phyloP scores from a whole-genome alignment of 129 eudicot species.

The Saposhnikovia divaricata region DNA sequence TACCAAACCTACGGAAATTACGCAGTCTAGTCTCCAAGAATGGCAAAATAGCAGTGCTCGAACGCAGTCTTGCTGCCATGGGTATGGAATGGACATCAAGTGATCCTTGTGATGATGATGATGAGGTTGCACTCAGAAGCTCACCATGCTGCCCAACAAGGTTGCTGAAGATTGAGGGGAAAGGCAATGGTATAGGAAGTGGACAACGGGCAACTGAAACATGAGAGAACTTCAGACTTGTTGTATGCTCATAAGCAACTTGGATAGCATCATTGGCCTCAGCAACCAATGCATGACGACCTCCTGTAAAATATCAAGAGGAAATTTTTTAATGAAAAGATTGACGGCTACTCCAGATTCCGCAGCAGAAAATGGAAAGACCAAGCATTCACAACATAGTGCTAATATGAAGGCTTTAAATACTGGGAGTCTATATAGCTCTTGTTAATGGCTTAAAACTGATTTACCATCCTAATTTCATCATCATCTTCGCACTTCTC shows the following conservation, averaged over 20 bases:
- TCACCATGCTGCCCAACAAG: conserved; percentile 67
- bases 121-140: conserved; percentile 31
- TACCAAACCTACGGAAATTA: conserved; percentile 62
- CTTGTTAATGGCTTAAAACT: background rate
- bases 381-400: background rate
- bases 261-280: conserved; percentile 54
- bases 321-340: background rate
- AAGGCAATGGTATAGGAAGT: conserved; percentile 86
- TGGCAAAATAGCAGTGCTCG: conserved; percentile 68
- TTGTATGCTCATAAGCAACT: conserved; percentile 41
- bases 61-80: conserved; percentile 83
- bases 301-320: conserved; percentile 26
- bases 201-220: conserved; percentile 67
- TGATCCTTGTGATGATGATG: conserved; percentile 47
- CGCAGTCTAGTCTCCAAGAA: conserved; percentile 55
- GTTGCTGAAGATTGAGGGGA: conserved; percentile 66
- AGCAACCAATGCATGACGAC: conserved; percentile 44
- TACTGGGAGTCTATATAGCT: background rate
- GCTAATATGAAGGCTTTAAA: background rate
- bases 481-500: background rate
- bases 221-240: conserved; percentile 71
- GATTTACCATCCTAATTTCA: background rate
- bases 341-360: background rate
- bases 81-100: conserved; percentile 82
- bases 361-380: conserved; percentile 5